Evolutionary conservation across 805 yeast genomes (phyloP).

Genomic region (Metschnikowia arizonensis): DNA sequence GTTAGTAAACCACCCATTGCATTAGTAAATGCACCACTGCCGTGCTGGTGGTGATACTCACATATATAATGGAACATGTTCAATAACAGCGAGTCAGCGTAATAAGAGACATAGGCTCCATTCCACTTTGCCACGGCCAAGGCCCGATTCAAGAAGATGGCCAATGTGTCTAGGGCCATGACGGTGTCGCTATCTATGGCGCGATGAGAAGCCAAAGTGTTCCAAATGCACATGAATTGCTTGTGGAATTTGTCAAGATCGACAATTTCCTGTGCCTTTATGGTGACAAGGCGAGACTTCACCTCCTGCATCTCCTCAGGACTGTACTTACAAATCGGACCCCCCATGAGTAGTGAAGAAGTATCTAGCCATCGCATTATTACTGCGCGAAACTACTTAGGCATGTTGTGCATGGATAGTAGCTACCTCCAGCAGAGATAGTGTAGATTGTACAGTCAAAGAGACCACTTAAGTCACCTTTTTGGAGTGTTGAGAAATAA

Average conservation of each 20-base stretch:
- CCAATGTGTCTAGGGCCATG: conserved; percentile 45
- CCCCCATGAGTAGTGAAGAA: conserved; percentile 2
- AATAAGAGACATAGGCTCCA: background rate
- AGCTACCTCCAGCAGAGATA: no score
- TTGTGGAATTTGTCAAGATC: conserved; percentile 2
- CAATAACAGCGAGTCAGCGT: background rate
- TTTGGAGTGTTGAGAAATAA: no score
- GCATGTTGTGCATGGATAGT: no score
- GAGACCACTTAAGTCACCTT: no score
- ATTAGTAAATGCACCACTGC: conserved; percentile 67
- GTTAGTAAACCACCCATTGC: conserved; percentile 58
- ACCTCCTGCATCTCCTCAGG: background rate
- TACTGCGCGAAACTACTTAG: background rate
- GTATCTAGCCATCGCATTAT: conserved; percentile 2
- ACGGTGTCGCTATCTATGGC: conserved; percentile 12
- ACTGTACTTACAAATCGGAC: background rate
- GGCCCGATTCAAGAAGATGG: conserved; percentile 62
- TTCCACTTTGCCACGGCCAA: conserved; percentile 8
- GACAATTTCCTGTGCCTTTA: conserved; percentile 1
- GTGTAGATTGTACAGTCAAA: no score
- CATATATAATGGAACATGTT: conserved; percentile 49
- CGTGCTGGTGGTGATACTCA: conserved; percentile 69
- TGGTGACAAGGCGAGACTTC: conserved; percentile 7
- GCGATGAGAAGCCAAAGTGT: background rate
- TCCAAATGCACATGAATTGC: background rate